Base-by-base conservation (phyloP, 495 filamentous ascomycete species). In the Thermothielavioides terrestris region DNA sequence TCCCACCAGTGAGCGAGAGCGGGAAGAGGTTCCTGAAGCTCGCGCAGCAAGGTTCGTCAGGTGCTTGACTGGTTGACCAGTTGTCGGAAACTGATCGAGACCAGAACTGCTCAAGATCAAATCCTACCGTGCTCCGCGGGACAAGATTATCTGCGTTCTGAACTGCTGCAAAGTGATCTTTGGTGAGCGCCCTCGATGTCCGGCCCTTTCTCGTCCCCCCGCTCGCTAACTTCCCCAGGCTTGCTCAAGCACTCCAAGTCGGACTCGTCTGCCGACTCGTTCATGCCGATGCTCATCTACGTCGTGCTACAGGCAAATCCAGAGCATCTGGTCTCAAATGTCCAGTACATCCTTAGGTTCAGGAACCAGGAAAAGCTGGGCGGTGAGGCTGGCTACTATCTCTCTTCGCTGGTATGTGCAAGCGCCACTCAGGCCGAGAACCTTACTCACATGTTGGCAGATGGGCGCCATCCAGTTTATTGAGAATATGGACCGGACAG, bases 91-190 rank as follows among this genome's bases (percentile, higher is more conserved):
- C 56, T 62, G 62, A 80, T 51, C 62, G 14, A 10, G 10, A 31
- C 12, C 61, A 88, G 94, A 99, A 65, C 69, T 99, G 30, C 66
- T 89, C 14, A 99, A 99, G 66, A 94, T 99, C 50, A 94, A 88
- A 59, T 90, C 84, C 12, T 99, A 99, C 61, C 80, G 94, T 49
- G 92, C 92, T 10, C 92, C 92, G 11, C 76, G 92, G 61, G 92
- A 99, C 69, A 99, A 99, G 67, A 88, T 99, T 17, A 97, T 99
- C 38, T 97, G 92, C 66, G 87, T 97, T 43, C 68, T 99, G 38
- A 99, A 99, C 68, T 95, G 89, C 69, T 99, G 92, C 77, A 99
- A 99, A 66, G 92, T 99, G 46, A 96, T 99, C 46, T 97, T 99
- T 72, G 92, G 90, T 88, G 65, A 58, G 77, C 59, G 20, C 8